These are phyloP conservation scores for Boletus patriciae DNA, from an alignment of 768 basidiomycete species.

Conservation along the genomic window DNA sequence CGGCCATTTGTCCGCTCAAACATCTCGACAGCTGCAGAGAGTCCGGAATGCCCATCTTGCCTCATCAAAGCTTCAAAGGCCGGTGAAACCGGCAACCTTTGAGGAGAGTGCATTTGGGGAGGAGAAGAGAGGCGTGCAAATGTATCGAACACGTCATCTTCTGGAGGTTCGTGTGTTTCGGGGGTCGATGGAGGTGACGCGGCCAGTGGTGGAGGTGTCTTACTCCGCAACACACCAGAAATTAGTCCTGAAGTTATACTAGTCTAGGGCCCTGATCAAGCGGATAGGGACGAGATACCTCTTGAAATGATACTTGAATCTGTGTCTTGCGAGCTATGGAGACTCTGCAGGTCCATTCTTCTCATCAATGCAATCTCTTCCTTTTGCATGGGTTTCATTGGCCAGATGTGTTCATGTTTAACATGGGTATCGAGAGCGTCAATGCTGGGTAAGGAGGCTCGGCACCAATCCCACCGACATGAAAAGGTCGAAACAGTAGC, in stretches of 20 bases:
- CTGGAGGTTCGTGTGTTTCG: not conserved
- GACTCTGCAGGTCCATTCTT: slow-evolving; percentile 39
- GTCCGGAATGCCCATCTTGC: slow-evolving; percentile 5
- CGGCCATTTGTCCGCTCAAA: slow-evolving; percentile 18
- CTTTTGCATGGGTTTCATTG: slow-evolving; percentile 43
- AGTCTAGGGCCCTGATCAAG: not conserved
- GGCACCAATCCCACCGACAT: slow-evolving; percentile 59
- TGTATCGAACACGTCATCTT: slow-evolving; percentile 10
- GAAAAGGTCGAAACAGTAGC: slow-evolving; percentile 18
- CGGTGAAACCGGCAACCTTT: slow-evolving; percentile 20
- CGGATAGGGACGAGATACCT: slow-evolving; percentile 19
- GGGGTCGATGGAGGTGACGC: not conserved
- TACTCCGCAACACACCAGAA: not conserved
- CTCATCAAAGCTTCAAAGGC: slow-evolving; percentile 17
- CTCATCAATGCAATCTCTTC: slow-evolving; percentile 44
- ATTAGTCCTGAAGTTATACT: slow-evolving; percentile 7
- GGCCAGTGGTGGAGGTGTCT: slow-evolving; percentile 5
- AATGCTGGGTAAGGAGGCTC: slow-evolving; percentile 39
- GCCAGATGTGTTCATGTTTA: slow-evolving; percentile 45
- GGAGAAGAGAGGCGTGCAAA: slow-evolving; percentile 28
- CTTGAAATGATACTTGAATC: slow-evolving; percentile 11
- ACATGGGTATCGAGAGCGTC: slow-evolving; percentile 48
- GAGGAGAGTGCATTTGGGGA: slow-evolving; percentile 9
- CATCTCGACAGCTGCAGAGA: slow-evolving; percentile 18
- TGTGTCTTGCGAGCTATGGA: slow-evolving; percentile 17